Evolutionary conservation across 345 rosid species (phyloP), one percentile per base, ranked within the genome.

Genomic region (Carallia brachiata): DNA sequence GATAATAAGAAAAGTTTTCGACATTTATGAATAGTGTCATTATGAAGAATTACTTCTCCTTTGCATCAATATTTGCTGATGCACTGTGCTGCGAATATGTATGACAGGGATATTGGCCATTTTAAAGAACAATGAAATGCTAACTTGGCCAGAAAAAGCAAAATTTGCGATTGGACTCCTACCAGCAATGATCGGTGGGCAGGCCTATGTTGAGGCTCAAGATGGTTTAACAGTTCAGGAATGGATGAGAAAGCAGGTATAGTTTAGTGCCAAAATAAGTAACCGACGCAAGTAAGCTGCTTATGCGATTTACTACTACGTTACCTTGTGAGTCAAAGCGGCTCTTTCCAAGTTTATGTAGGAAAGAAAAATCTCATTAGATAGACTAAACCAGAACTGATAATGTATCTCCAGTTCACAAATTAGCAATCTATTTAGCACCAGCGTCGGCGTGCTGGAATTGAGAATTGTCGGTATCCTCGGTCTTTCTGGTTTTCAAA

Each of bases 141-240:
- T 94, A 76, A 90, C 97, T 44, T 94, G 98, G 98, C 93, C 96
- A 13, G 97, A 94, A 79, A 94, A 94, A 77, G 85, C 87, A 58
- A 94, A 90, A 83, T 94, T 94, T 86, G 98, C 98, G 23, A 90
- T 90, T 67, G 97, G 98, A 62, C 96, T 94, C 62, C 81, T 94
- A 52, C 97, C 97, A n/a, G 97, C 97, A 65, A 94, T 94, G 72
- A 52, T 87, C 31, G 98, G 98, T 37, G 96, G 96, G 62, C 97
- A 91, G 77, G 77, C 94, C 59, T 91, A 94, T 83, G 98, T 94
- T 64, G 90, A 94, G 76, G 96, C 97, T 70, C 97, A 94, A 81
- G 97, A 94, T 84, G 95, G 93, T 80, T 72, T 91, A 66, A 74
- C 77, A 63, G 97, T 90, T 76, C 76, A 84, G 76, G 90, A 94